Evolutionary conservation across 2,329 filamentous ascomycete genomes (phyloP).

Genomic region (Ceratocystiopsis minuta): DNA sequence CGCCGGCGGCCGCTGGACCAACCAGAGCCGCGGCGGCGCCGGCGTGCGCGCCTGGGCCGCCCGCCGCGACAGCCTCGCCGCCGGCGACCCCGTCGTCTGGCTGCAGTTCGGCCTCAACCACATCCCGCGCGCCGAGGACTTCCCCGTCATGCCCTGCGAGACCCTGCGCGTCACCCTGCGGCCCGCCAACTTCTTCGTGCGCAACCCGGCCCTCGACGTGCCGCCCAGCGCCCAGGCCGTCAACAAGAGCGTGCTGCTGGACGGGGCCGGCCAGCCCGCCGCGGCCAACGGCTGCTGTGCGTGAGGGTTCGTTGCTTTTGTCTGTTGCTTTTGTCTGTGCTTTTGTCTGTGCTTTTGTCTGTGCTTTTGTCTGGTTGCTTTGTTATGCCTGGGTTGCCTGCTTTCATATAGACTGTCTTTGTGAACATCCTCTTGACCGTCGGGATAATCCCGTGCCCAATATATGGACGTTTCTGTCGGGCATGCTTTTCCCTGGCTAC

Average conservation of each 20-base stretch:
- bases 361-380: no score
- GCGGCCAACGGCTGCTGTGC: neutral
- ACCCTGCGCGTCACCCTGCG: slow-evolving; percentile 31
- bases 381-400: no score
- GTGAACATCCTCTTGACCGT: no score
- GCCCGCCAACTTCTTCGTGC: slow-evolving; percentile 34
- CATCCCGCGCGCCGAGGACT: slow-evolving; percentile 46
- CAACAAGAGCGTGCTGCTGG: slow-evolving; percentile 19
- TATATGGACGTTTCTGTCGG: no score
- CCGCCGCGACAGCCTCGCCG: slow-evolving; percentile 20
- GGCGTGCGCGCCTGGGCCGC: slow-evolving; percentile 18
- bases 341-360: neutral
- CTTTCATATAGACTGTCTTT: no score
- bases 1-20: slow-evolving; percentile 24
- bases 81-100: slow-evolving; percentile 32
- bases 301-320: neutral
- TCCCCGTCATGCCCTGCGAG: slow-evolving; percentile 51
- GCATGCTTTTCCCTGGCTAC: no score
- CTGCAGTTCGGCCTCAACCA: slow-evolving; percentile 44
- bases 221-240: slow-evolving; percentile 24
- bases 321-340: neutral
- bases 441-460: no score
- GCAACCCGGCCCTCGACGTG: slow-evolving; percentile 32
- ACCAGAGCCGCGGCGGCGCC: slow-evolving; percentile 27
- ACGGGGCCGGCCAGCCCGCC: no score